Evolutionary conservation across 108 stramenopile species (phyloP), one percentile per base, ranked within the genome.

Genomic region (Pseudonitzschia delicatissima): DNA sequence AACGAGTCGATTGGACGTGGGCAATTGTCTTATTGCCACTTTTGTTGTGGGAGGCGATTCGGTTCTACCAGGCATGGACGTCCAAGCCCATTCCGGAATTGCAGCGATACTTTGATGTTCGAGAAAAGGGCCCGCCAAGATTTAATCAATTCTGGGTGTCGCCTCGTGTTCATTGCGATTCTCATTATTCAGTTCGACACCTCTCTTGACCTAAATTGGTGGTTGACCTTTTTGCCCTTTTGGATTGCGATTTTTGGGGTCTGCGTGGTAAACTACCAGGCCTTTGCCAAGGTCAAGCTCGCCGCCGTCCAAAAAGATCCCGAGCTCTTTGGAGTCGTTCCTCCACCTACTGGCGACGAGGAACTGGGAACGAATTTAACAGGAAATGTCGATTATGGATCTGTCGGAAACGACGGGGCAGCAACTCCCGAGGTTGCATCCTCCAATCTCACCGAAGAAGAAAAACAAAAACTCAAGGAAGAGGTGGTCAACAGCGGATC

Each of bases 171-270:
- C 64, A 49, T 81, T 26, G 32, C 86, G 0, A 57, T 91, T 35
- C 37, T 92, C 9, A 69, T 91, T 29, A 5, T 83, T 13, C 86
- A 91, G 58, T 66, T 93, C n/a, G 87, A 91, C 57, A 62, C 62
- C 9, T 11, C 11, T 11, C 6, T 77, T 5, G 79, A 78, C 31
- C 89, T 82, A 87, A 92, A 76, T 67, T 95, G 91, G 91, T 95
- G 94, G 94, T 34, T 89, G 8, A 65, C 93, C 26, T 95, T 95
- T 74, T 32, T 74, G 21, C 94, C 94, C 1, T 79, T 95, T 48
- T 93, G 83, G 69, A 34, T 77, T 17, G 72, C 86, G 77, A 64
- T 78, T 0, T 32, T 72, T 28, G 65, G 79, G 33, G 70, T 91
- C 39, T 84, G 88, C 34, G 79, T 66, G 44, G 55, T 74, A 1